Conservation (phyloP, 129 eudicot genomes). For the Flaveria robusta region DNA sequence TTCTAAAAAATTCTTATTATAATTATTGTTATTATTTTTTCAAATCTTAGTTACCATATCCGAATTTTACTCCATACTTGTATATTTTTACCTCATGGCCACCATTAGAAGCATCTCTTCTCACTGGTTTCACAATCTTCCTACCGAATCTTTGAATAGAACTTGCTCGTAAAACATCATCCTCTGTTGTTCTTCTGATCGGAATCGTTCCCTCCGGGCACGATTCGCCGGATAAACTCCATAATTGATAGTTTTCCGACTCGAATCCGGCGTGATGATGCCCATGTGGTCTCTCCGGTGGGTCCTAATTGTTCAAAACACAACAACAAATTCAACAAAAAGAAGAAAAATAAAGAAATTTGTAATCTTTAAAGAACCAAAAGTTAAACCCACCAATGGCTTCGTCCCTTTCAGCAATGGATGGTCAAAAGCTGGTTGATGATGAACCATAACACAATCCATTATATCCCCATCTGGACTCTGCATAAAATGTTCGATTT, state of each 20-base stretch:
- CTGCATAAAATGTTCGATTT: slow-evolving; percentile 37
- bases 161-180: slow-evolving; percentile 68
- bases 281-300: slow-evolving; percentile 78
- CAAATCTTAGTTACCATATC: too few relatives aligned
- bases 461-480: slow-evolving; percentile 93
- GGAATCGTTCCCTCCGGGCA: slow-evolving; percentile 93
- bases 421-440: slow-evolving; percentile 97
- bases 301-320: slow-evolving; percentile 46
- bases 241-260: slow-evolving; percentile 59
- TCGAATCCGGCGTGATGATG: slow-evolving; percentile 34
- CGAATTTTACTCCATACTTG: too few relatives aligned
- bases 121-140: slow-evolving; percentile 48
- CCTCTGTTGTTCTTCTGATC: slow-evolving; percentile 77
- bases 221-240: slow-evolving; percentile 68
- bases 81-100: slow-evolving; percentile 74
- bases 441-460: slow-evolving; percentile 79
- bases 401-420: slow-evolving; percentile 77
- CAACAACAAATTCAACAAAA: not conserved
- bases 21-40: too few relatives aligned
- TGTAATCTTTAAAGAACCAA: not conserved
- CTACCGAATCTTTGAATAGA: slow-evolving; percentile 67
- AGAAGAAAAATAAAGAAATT: not conserved
- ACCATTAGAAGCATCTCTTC: slow-evolving; percentile 65
- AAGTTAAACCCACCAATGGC: slow-evolving; percentile 62
- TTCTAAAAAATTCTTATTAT: too few relatives aligned